These are phyloP conservation scores for Picochlorum costavermella DNA, from an alignment of 139 green algal genomes.

Conservation along the genomic window DNA sequence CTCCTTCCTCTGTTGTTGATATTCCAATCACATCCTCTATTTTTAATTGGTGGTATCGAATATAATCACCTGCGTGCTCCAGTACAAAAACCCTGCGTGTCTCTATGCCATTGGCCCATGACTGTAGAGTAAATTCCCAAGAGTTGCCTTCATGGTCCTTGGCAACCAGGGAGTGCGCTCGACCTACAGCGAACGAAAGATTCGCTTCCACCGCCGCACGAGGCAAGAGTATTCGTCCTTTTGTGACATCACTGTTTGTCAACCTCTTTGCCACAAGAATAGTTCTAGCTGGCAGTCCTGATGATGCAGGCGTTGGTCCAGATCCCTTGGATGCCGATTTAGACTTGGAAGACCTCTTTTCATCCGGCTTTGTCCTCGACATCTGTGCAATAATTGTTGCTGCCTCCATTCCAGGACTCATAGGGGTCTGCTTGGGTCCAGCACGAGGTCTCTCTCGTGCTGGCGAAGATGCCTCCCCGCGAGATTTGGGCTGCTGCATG, in stretches of 20 bases:
- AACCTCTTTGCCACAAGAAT: conserved; percentile 68
- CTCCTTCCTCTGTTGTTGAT: conserved; percentile 24
- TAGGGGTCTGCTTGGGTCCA: background rate
- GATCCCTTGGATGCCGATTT: conserved; percentile 5
- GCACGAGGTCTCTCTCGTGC: background rate
- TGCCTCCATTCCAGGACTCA: conserved; percentile 24
- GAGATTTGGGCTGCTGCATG: background rate
- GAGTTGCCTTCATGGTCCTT: conserved; percentile 21
- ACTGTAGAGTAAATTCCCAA: conserved; percentile 53
- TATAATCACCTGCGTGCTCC: conserved; percentile 47
- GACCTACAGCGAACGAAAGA: conserved; percentile 35
- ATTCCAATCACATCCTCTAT: conserved; percentile 57
- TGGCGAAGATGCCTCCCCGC: conserved; percentile 7
- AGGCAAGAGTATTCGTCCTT: conserved; percentile 45
- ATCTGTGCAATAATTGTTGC: conserved; percentile 22
- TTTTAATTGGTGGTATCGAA: conserved; percentile 33
- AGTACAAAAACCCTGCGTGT: conserved; percentile 67
- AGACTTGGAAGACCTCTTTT: background rate
- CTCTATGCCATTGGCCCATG: conserved; percentile 66
- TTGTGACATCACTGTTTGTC: conserved; percentile 56
- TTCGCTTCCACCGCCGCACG: conserved; percentile 39
- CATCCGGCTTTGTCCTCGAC: background rate
- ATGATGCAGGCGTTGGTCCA: conserved; percentile 20
- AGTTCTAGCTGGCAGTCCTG: conserved; percentile 28
- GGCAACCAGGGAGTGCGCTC: conserved; percentile 31